Base-by-base conservation (phyloP, 192 early-diverging fungal species). In the Coemansia sp. region DNA sequence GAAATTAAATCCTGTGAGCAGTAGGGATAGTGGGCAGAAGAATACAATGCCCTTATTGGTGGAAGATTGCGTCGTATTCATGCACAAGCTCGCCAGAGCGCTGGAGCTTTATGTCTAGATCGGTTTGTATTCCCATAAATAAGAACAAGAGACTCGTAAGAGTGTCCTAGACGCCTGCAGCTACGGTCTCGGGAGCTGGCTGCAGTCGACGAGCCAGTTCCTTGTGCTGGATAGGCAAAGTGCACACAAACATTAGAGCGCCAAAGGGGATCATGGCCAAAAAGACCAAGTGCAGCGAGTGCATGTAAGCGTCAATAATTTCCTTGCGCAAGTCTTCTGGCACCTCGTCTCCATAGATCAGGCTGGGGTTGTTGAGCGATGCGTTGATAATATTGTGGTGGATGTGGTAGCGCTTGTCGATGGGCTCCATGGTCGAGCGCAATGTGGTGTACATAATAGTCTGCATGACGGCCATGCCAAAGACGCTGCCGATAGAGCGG, bases 381-480 rank as follows among this genome's bases (percentile, higher is more conserved):
- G 84, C 81, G n/a, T 57, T 65, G 41, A 86, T 77, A 4, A 69
- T 38, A 15, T 15, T 5, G 67, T 67, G 41, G 40, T 62, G 53
- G 5, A 84, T 65, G 72, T 83, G 86, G 72, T 88, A 87, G 50
- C 50, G 49, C 47, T 18, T 24, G 9, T 43, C 40, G 13, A 81
- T 34, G 8, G 62, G 57, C 8, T 33, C 31, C 15, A 84, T 60
- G 20, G 33, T 31, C 13, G 44, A 38, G 12, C 72, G 70, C 16
- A 85, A 68, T 46, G 62, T 72, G 62, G 46, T 72, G 71, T 84
- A 86, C 85, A 91, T 86, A 31, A 89, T 73, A 8, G 88, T 79
- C 61, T 85, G 87, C 64, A 87, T 86, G 36, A 88, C 73, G 39
- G 88, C 88, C 71, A 93, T 72, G 36, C 90, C 89, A 71, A 91